Base-by-base conservation (phyloP, 2,329 filamentous ascomycete genomes). In the Aspergillus quadrilineatus region DNA sequence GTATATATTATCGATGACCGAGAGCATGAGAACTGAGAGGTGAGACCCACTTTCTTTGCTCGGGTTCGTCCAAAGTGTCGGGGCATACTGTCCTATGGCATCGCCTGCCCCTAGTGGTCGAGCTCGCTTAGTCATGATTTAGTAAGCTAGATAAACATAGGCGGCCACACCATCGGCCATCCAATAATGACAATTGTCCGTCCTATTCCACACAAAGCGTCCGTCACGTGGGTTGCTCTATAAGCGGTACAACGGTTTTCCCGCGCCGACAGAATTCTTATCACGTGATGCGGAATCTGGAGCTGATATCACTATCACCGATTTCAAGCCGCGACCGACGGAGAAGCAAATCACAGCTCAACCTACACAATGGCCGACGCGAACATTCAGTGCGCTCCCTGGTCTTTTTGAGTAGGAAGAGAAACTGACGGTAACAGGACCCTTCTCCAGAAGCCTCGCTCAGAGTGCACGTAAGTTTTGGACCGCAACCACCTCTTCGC, bases 361-460 rank as follows among this genome's bases (percentile, higher is more conserved):
- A 32, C 28, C 48, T 17, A 4, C 55, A 57, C 50, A 45, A 57
- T 57, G 55, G 55, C 55, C 10, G 55, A 57, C 55, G 50, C 44
- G 46, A 57, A 57, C 45, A 57, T 57, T 45, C 55, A 57, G 55
- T 57, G 34, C 47, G 55, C 45, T 41, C 17, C 1, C 8, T 7
- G 4, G 0, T 12, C 1, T 2, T 1, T 5, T 34, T 2, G 6
- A 5, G 2, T 1, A 1, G 7, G 1, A 22, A 14, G 26, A 17
- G 8, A 34, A 12, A 22, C 44, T 53, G 28, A 56, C 44, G 43
- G 37, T 39, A 10, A 17, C 37, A 57, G 55, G 46, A 9, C 45
- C n/a, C 55, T 57, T 8, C 55, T 57, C 55, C 55, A 57, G 28
- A 57, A 57, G 55, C 55, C 55, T 57, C 55, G 55, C 45, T 52